Evolutionary conservation across 164 flowering plant species (phyloP).

Genomic region (Nymphaea colorata): DNA sequence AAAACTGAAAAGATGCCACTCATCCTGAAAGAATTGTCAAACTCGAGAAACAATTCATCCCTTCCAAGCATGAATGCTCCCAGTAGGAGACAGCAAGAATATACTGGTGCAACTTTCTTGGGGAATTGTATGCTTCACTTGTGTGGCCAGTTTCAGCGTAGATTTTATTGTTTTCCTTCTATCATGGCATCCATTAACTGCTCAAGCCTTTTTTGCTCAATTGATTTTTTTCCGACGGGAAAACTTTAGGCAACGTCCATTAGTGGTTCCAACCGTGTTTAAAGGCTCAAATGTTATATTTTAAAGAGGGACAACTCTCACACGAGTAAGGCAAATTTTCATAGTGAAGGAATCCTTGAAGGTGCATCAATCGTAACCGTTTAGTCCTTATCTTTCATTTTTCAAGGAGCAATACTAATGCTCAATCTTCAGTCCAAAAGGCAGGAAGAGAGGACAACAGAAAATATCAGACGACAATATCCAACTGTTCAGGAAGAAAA

Average conservation of each 20-base stretch:
- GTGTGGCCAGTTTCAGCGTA: background rate
- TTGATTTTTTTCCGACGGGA: constrained; percentile 50
- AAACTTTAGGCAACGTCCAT: constrained; percentile 94
- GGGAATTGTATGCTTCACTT: constrained; percentile 11
- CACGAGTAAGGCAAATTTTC: constrained; percentile 58
- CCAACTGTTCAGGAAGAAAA: too few species aligned
- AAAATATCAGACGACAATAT: background rate
- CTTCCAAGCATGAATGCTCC: constrained; percentile 68
- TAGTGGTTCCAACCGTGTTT: constrained; percentile 58
- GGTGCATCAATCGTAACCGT: constrained; percentile 75
- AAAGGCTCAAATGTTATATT: constrained; percentile 59
- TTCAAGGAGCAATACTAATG: background rate
- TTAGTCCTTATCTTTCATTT: constrained; percentile 72
- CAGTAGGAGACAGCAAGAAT: constrained; percentile 64
- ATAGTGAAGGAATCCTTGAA: constrained; percentile 65
- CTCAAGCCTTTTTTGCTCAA: constrained; percentile 13
- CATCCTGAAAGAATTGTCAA: constrained; percentile 45
- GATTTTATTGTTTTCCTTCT: background rate
- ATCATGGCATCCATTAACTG: background rate
- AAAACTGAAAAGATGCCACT: constrained; percentile 59
- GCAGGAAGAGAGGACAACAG: background rate
- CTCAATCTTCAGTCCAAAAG: background rate
- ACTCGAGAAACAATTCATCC: constrained; percentile 48
- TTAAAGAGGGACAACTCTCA: constrained; percentile 80
- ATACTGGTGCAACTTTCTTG: constrained; percentile 27